phyloP scores from a whole-genome alignment of 2,329 filamentous ascomycete genomes.

The Colletotrichum coccodes region DNA sequence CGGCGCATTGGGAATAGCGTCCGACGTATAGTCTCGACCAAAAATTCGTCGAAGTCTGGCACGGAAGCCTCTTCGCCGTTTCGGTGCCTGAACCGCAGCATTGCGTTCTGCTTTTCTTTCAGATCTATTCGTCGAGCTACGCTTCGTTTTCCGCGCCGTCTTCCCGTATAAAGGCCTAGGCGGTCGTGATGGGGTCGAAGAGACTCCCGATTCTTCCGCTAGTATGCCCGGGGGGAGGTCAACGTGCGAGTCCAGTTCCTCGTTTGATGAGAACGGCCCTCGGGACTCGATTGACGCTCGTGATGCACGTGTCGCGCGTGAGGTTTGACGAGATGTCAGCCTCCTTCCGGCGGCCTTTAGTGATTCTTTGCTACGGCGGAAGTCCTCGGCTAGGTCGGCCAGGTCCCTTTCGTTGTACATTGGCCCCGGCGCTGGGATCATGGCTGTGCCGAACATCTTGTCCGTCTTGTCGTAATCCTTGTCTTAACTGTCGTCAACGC shows the following conservation, averaged over 20 bases:
- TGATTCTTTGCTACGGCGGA: not conserved
- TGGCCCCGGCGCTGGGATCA: not conserved
- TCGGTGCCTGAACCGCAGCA: not conserved
- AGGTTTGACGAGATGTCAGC: not conserved
- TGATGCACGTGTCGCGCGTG: not conserved
- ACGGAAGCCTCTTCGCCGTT: constrained; percentile 3
- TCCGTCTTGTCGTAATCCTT: not conserved
- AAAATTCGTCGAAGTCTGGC: constrained; percentile 1
- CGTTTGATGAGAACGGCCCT: constrained; percentile 7
- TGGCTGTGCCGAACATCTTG: not conserved
- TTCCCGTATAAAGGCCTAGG: not conserved
- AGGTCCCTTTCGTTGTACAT: not conserved
- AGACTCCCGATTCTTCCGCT: not conserved
- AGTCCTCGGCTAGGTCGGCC: not conserved
- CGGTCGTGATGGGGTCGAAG: not conserved
- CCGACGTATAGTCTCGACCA: not conserved
- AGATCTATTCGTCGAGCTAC: not conserved
- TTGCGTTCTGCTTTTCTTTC: not conserved
- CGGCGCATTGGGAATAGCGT: not conserved
- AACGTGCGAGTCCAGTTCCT: not conserved
- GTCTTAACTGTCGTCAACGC: no score
- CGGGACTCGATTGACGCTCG: constrained; percentile 5
- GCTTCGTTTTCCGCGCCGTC: not conserved
- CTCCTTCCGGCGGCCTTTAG: not conserved
- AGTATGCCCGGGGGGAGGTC: not conserved